phyloP scores from a whole-genome alignment of 805 yeast genomes.

The Kodamaea restingae region DNA sequence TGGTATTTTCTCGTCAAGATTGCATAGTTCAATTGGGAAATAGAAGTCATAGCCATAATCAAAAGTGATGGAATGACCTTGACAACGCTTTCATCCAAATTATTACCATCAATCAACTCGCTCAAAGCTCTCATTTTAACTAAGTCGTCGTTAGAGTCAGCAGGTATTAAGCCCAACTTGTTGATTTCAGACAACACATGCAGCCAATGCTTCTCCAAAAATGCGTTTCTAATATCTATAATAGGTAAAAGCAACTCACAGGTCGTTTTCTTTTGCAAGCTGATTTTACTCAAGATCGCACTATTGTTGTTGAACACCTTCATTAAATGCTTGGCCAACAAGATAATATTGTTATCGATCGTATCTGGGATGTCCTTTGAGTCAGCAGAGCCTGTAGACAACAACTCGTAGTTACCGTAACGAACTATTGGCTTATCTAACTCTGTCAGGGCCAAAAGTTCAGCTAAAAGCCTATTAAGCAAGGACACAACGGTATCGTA shows the following conservation, averaged over 20 bases:
- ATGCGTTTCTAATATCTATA: slow-evolving; percentile 61
- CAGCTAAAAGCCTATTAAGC: slow-evolving; percentile 74
- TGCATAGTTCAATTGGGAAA: slow-evolving; percentile 53
- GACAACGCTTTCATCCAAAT: slow-evolving; percentile 64
- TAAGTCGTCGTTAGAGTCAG: slow-evolving; percentile 44
- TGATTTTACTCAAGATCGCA: slow-evolving; percentile 53
- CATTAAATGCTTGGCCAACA: slow-evolving; percentile 44
- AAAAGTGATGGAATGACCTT: slow-evolving; percentile 78
- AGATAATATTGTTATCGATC: slow-evolving; percentile 45
- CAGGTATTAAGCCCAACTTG: slow-evolving; percentile 64
- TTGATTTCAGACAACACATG: slow-evolving; percentile 53
- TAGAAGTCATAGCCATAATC: slow-evolving; percentile 75
- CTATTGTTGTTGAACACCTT: slow-evolving; percentile 51
- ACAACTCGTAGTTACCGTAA: slow-evolving; percentile 35
- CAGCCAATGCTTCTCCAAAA: slow-evolving; percentile 55
- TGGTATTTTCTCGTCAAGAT: slow-evolving; percentile 42
- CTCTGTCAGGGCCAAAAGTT: slow-evolving; percentile 67
- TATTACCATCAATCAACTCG: slow-evolving; percentile 53
- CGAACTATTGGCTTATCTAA: slow-evolving; percentile 52
- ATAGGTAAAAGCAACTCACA: slow-evolving; percentile 61
- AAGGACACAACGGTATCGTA: slow-evolving; percentile 73
- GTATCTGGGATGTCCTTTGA: slow-evolving; percentile 31
- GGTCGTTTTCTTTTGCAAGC: slow-evolving; percentile 56
- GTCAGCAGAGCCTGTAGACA: slow-evolving; percentile 26
- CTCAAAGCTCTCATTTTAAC: slow-evolving; percentile 61